Base-by-base conservation (phyloP, 2,329 filamentous ascomycete species). In the Aspergillus eucalypticola region DNA sequence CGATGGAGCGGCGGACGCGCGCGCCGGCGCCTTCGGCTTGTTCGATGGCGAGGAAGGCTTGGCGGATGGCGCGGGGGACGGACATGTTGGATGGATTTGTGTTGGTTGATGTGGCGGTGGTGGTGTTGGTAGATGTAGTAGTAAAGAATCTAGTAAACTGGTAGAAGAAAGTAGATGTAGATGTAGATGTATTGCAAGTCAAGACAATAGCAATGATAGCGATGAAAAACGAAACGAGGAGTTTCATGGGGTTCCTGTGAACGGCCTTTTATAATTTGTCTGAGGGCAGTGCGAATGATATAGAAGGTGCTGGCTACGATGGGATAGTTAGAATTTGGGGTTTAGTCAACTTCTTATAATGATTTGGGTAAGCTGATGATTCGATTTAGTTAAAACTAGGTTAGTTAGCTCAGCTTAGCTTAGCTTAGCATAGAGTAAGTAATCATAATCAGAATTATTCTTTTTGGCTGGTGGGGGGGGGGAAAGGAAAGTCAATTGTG, bases 1-100 rank as follows among this genome's bases (percentile, higher is more conserved):
- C 94, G 66, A 98, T 90, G 44, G 90, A 93, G 60, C 94, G 88
- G 64, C 94, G 87, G 13, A 98, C 94, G 63, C 88, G 85, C 5
- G 94, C 94, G 59, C 95, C 94, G 0, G 88, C 91, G 46, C 94
- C 94, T 76, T 98, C 94, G 27, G 90, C 82, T 76, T 96, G 91
- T 77, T 96, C 92, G 61, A 89, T 78, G 62, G 94, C 94, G 48
- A 92, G 84, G 77, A 97, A 93, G 66, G 90, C 87, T 78, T 93
- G 90, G 67, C 86, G 87, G 73, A 98, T 94, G 53, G 88, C 84
- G 72, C 95, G 87, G 27, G 90, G 83, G 62, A 87, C 77, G 46
- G 89, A 85, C 84, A 90, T 90, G 59, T 86, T 44, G 19, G 17
- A 15, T 19, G 11, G 8, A 7, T n/a, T 48, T 48, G 44, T 81